phyloP scores from a whole-genome alignment of 495 filamentous ascomycete genomes.

The Hypomontagnella monticulosa region DNA sequence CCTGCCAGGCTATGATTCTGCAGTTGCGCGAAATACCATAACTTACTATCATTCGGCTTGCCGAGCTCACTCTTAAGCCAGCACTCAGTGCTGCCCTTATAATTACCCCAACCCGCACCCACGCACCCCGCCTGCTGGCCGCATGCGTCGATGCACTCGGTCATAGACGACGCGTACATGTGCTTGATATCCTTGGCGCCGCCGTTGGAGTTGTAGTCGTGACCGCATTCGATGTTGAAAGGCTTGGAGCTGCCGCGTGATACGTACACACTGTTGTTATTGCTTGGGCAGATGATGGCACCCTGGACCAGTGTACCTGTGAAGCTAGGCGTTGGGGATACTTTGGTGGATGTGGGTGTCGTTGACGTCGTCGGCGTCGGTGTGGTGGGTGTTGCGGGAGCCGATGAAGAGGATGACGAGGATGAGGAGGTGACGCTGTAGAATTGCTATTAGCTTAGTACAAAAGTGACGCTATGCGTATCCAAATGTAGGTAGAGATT shows the following conservation, averaged over 20 bases:
- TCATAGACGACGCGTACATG: slow-evolving; percentile 31
- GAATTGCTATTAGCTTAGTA: slow-evolving; percentile 10
- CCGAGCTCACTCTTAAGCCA: slow-evolving; percentile 65
- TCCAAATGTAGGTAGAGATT: neutral
- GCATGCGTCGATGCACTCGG: slow-evolving; percentile 47
- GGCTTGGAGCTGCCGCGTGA: slow-evolving; percentile 22
- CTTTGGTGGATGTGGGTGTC: slow-evolving; percentile 16
- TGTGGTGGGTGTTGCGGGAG: slow-evolving; percentile 13
- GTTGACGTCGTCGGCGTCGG: slow-evolving; percentile 24
- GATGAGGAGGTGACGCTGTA: slow-evolving; percentile 11
- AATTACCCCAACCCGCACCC: slow-evolving; percentile 49
- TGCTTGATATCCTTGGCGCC: slow-evolving; percentile 45
- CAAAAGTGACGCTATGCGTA: too few species aligned
- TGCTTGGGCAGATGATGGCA: slow-evolving; percentile 41
- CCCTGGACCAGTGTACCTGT: slow-evolving; percentile 12
- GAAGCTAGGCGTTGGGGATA: slow-evolving; percentile 29
- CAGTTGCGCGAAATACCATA: slow-evolving; percentile 55
- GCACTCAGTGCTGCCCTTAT: slow-evolving; percentile 46
- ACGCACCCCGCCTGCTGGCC: slow-evolving; percentile 41
- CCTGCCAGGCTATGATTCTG: slow-evolving; percentile 8
- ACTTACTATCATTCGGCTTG: slow-evolving; percentile 56
- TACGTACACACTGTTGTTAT: slow-evolving; percentile 50
- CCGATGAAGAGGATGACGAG: neutral
- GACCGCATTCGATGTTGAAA: slow-evolving; percentile 49
- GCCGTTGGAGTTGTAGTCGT: slow-evolving; percentile 44